Evolutionary conservation across 179 eudicot species (phyloP).

Genomic region (Beta macrorhiza): DNA sequence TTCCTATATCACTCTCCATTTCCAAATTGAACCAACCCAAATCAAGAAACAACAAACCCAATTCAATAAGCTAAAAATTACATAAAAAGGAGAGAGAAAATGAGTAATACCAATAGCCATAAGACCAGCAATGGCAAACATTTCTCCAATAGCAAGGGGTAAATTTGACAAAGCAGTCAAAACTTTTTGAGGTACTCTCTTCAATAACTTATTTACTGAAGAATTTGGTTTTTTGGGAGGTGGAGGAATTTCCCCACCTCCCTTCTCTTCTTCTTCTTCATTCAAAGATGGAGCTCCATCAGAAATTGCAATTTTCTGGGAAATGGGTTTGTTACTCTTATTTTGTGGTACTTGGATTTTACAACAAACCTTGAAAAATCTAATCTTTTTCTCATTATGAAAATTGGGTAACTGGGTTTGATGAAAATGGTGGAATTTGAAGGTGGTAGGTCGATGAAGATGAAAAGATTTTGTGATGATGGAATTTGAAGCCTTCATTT

Average conservation of each 20-base stretch:
- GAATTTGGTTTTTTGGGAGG: conserved; percentile 32
- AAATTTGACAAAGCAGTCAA: conserved; percentile 71
- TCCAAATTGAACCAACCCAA: not conserved
- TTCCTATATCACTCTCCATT: not conserved
- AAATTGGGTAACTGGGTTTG: conserved; percentile 30
- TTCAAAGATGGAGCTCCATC: conserved; percentile 58
- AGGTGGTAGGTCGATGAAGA: conserved; percentile 20
- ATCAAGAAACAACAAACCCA: not conserved
- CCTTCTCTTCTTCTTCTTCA: conserved; percentile 31
- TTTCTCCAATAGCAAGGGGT: conserved; percentile 89
- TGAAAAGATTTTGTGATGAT: conserved; percentile 26
- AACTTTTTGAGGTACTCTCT: conserved; percentile 50
- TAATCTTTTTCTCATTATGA: conserved; percentile 2
- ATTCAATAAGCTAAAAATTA: not conserved
- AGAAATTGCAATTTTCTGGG: conserved; percentile 46
- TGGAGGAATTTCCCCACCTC: conserved; percentile 15
- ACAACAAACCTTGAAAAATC: conserved; percentile 27
- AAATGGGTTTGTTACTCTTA: conserved; percentile 32
- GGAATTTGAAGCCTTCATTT: conserved; percentile 34
- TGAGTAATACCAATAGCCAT: conserved; percentile 77
- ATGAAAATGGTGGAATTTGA: conserved; percentile 27
- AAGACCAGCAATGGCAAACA: conserved; percentile 75
- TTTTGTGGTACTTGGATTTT: conserved; percentile 52
- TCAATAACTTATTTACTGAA: conserved; percentile 31
- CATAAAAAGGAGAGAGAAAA: not conserved